Evolutionary conservation across 306 rosid genomes (phyloP).

Genomic region (Dalbergia oliveri): DNA sequence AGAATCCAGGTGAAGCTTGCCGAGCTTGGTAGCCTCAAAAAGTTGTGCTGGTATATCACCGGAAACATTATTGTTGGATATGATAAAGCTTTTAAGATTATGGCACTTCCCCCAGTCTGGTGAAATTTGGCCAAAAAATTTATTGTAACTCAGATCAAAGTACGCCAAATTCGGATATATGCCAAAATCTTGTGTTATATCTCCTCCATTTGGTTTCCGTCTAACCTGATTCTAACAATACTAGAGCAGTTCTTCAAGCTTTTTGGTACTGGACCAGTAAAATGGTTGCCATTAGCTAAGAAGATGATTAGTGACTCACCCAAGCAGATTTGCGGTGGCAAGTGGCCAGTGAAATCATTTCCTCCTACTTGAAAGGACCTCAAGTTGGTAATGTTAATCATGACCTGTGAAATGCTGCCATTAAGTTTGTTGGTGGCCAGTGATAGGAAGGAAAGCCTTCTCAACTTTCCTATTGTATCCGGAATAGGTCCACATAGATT

Average conservation of each 20-base stretch:
- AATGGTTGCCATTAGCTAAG: neutral
- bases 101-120: slow-evolving; percentile 34
- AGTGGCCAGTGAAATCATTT: neutral
- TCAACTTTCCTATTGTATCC: slow-evolving; percentile 11
- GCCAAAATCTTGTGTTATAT: slow-evolving; percentile 48
- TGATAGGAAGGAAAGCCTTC: neutral
- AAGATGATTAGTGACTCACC: neutral
- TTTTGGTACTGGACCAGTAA: slow-evolving; percentile 34
- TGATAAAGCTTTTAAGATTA: neutral
- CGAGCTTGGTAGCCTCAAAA: slow-evolving; percentile 8
- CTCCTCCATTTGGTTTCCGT: slow-evolving; percentile 40
- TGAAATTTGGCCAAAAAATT: slow-evolving; percentile 41
- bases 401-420: neutral
- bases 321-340: neutral
- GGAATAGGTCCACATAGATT: slow-evolving; percentile 16
- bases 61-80: neutral
- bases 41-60: neutral
- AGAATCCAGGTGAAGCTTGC: slow-evolving; percentile 26
- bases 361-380: rapidly evolving
- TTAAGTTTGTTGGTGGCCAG: neutral
- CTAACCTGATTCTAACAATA: slow-evolving; percentile 24
- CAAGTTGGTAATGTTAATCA: neutral
- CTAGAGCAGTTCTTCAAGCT: slow-evolving; percentile 42
- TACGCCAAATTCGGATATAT: slow-evolving; percentile 37
- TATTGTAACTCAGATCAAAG: slow-evolving; percentile 43